phyloP scores from a whole-genome alignment of 768 basidiomycete species.

The Xerocomellus amylosporus region DNA sequence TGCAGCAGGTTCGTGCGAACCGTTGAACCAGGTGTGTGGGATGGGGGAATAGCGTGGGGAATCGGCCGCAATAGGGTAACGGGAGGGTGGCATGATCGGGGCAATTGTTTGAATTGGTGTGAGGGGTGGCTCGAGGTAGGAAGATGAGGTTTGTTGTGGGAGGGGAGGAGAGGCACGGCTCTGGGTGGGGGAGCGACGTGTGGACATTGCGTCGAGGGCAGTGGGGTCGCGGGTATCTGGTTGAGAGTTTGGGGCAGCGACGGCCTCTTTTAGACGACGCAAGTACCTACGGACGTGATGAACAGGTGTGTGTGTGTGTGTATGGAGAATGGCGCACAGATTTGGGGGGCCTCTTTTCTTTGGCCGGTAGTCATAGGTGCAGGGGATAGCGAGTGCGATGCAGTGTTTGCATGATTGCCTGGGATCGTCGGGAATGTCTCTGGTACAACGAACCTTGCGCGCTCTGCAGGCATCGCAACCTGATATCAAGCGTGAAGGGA shows the following conservation, averaged over 20 bases:
- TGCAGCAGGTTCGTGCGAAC: conserved; percentile 36
- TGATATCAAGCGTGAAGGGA: conserved; percentile 33
- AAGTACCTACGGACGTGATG: conserved; percentile 52
- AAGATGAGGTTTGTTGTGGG: conserved; percentile 15
- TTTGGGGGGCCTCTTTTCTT: conserved; percentile 94
- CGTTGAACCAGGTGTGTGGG: conserved; percentile 38
- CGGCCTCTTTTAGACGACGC: conserved; percentile 74
- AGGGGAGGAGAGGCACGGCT: conserved; percentile 45
- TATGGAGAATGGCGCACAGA: conserved; percentile 49
- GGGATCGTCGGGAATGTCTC: conserved; percentile 74
- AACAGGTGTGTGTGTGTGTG: neutral
- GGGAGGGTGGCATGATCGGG: conserved; percentile 52
- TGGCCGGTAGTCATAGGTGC: conserved; percentile 90
- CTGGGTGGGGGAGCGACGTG: conserved; percentile 37
- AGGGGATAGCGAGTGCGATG: conserved; percentile 73
- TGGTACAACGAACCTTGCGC: conserved; percentile 81
- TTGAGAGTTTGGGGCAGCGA: conserved; percentile 31
- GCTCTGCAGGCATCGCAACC: conserved; percentile 87
- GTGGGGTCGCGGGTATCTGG: conserved; percentile 34
- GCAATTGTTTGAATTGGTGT: conserved; percentile 42
- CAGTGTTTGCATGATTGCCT: conserved; percentile 87
- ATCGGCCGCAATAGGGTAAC: conserved; percentile 70
- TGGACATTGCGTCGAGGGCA: conserved; percentile 41
- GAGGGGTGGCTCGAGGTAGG: conserved; percentile 55
- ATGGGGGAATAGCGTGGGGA: conserved; percentile 53